These are phyloP conservation scores for Vaccinium myrtillus DNA, from an alignment of 148 eudicot genomes.

Conservation along the genomic window DNA sequence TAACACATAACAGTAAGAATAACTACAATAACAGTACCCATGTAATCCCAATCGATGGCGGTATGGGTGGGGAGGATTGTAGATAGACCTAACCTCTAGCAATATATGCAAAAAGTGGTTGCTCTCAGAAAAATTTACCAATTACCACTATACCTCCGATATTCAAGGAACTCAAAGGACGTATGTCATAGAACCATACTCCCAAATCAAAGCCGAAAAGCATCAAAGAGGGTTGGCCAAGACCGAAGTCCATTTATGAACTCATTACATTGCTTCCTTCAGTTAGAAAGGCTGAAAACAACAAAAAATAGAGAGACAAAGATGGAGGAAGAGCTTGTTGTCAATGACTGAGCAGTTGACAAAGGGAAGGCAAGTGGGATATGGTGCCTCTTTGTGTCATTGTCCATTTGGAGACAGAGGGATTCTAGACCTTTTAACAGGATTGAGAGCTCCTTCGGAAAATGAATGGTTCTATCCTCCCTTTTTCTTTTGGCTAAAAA, in stretches of 20 bases:
- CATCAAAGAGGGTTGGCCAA: neutral
- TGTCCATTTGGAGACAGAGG: neutral
- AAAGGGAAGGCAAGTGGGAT: neutral
- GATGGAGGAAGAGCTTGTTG: neutral
- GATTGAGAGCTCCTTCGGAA: neutral
- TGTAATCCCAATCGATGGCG: neutral
- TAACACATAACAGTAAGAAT: neutral
- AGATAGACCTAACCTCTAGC: neutral
- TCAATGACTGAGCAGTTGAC: neutral
- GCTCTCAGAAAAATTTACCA: neutral
- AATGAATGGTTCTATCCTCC: neutral
- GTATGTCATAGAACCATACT: neutral
- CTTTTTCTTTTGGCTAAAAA: neutral
- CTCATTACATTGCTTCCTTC: neutral
- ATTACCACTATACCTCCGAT: neutral
- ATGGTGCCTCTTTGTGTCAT: neutral
- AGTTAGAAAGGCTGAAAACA: neutral
- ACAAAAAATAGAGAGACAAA: neutral
- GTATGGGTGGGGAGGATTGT: neutral
- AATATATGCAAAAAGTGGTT: neutral
- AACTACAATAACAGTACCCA: neutral
- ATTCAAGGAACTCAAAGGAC: neutral
- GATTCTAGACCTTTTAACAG: neutral
- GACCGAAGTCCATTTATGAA: neutral
- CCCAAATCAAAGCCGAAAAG: neutral